Conservation (phyloP, 371 early-diverging fungal genomes). For the Coemansia sp. region DNA sequence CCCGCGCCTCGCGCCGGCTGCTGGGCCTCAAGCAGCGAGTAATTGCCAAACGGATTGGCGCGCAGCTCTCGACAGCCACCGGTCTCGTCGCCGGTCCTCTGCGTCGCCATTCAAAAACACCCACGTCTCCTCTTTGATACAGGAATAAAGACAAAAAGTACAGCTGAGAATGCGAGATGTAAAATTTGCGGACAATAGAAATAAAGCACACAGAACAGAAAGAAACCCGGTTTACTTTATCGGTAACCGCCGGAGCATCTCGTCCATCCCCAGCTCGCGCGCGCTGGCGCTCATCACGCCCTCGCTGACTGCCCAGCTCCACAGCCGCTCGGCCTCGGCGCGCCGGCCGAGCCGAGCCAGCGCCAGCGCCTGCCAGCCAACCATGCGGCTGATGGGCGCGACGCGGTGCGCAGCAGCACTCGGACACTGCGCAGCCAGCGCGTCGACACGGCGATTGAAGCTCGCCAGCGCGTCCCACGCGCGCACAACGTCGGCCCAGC, state of each 20-base stretch:
- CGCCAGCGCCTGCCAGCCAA: slow-evolving; percentile 29
- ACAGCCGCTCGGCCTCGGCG: slow-evolving; percentile 15
- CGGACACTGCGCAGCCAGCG: background rate
- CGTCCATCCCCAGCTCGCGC: slow-evolving; percentile 6
- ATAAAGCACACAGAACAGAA: background rate
- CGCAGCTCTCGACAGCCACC: slow-evolving; percentile 9
- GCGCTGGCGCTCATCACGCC: slow-evolving; percentile 13
- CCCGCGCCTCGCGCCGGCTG: slow-evolving; percentile 7
- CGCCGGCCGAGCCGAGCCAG: background rate
- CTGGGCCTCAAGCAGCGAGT: slow-evolving; percentile 44
- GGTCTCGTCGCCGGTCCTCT: background rate
- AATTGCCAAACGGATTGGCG: slow-evolving; percentile 46
- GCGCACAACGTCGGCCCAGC: slow-evolving; percentile 19
- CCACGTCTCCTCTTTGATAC: background rate
- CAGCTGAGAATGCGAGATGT: background rate
- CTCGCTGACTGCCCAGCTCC: slow-evolving; percentile 9
- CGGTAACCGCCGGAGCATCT: slow-evolving; percentile 1
- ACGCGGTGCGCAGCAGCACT: slow-evolving; percentile 4
- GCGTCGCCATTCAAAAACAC: background rate
- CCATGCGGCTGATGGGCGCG: slow-evolving; percentile 26
- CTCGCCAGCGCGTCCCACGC: slow-evolving; percentile 19
- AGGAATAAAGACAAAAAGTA: slow-evolving; percentile 1
- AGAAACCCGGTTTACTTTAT: background rate
- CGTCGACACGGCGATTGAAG: slow-evolving; percentile 19
- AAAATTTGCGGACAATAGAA: background rate